Evolutionary conservation across 768 basidiomycete species (phyloP), one percentile per base, ranked within the genome.

Genomic region (Inosperma sp.): DNA sequence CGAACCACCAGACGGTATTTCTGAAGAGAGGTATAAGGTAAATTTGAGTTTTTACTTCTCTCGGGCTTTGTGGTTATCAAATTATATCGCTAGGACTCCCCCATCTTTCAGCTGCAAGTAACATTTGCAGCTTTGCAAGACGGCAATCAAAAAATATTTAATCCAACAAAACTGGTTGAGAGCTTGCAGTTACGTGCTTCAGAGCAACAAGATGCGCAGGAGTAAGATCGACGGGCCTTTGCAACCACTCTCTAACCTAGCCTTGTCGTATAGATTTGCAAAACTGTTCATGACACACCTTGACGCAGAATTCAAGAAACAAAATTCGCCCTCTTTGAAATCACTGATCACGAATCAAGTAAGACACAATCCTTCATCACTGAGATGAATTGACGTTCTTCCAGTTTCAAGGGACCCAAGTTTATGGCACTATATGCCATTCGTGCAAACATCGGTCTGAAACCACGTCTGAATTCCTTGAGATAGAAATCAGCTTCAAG

Each of bases 161-260:
- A 97, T 67, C 95, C 95, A 0, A 69, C 73, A 13, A 86, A 84
- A 54, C 78, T 98, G 12, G 87, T 94, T 5, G 85, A 93, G 62
- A 90, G 90, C 57, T 71, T 98, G 46, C 79, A 84, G 51, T 71
- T 98, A 31, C 79, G 85, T 16, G 83, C 84, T 1, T 76, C 84
- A 4, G 89, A 96, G 62, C 95, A 98, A 62, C 94, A 97, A 68
- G 95, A 98, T 70, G 93, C 95, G 25, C 92, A 94, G 68, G 95
- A 98, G 92, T 96, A 61, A 48, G 81, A 60, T 21, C 19, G 23
- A 35, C 40, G 1, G 48, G 13, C 39, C 27, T 43, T 14, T 59
- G 23, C 51, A 33, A 21, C 22, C 7, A 14, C 9, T 3, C 35
- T 12, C 51, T 45, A 27, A 48, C 57, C 51, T 44, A 51, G 54